Evolutionary conservation across 768 basidiomycete genomes (phyloP).

Genomic region (Tulasnella sp.): DNA sequence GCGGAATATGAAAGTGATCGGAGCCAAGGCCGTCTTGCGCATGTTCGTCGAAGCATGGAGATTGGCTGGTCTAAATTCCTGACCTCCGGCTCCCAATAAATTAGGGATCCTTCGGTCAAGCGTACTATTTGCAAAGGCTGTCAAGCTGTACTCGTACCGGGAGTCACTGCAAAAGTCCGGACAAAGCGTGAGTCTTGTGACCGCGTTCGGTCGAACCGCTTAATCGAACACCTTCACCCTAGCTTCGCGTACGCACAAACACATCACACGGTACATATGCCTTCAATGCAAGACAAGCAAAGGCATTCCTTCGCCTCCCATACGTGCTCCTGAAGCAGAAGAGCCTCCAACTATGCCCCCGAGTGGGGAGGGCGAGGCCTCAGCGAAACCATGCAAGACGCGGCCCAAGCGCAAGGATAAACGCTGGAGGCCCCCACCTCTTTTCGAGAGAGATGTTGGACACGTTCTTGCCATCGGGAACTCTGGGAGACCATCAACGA

Average conservation of each 20-base stretch:
- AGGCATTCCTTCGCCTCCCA: constrained; percentile 56
- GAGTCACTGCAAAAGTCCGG: constrained; percentile 51
- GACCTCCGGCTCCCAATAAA: not conserved
- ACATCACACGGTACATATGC: constrained; percentile 50
- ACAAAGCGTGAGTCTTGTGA: constrained; percentile 38
- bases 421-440: constrained; percentile 25
- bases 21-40: constrained; percentile 63
- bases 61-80: constrained; percentile 18
- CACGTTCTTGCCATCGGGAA: constrained; percentile 61
- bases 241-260: constrained; percentile 40
- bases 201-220: not conserved
- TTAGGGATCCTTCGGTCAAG: constrained; percentile 74
- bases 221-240: not conserved
- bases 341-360: not conserved
- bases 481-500: constrained; percentile 22
- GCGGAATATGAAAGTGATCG: constrained; percentile 53
- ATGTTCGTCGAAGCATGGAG: constrained; percentile 35
- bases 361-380: not conserved
- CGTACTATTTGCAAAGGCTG: constrained; percentile 67
- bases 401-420: not conserved
- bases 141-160: constrained; percentile 51
- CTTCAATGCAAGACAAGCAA: constrained; percentile 43
- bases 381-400: not conserved
- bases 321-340: constrained; percentile 10
- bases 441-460: constrained; percentile 51